phyloP scores from a whole-genome alignment of 306 rosid genomes.

The Astragalus membranaceus region DNA sequence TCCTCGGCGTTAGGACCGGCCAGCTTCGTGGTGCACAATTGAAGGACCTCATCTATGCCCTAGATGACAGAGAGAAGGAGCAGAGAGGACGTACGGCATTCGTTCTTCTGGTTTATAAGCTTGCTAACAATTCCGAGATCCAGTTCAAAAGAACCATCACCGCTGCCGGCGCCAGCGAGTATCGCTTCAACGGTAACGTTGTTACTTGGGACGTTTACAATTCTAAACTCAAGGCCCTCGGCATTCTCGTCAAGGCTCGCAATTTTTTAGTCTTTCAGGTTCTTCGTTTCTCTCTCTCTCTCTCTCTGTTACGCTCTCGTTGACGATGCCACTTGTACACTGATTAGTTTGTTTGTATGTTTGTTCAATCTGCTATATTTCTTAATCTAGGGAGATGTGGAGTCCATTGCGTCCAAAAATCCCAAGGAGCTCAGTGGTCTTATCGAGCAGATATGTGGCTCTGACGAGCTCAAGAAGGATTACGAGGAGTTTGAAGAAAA shows the following conservation, averaged over 20 bases:
- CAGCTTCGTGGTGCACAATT: constrained; percentile 97
- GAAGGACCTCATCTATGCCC: constrained; percentile 89
- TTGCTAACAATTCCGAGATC: constrained; percentile 64
- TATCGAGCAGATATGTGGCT: constrained; percentile 94
- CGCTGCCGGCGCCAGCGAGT: constrained; percentile 78
- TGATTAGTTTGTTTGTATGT: background rate
- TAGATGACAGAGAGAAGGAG: constrained; percentile 82
- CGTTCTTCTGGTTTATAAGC: constrained; percentile 76
- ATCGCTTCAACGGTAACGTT: constrained; percentile 58
- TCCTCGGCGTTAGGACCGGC: constrained; percentile 88
- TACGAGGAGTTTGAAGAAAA: constrained; percentile 83
- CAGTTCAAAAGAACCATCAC: constrained; percentile 76
- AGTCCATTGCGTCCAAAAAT: constrained; percentile 91
- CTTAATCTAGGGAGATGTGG: constrained; percentile 81
- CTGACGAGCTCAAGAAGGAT: constrained; percentile 84
- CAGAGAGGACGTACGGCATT: constrained; percentile 84
- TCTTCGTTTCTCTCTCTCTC: background rate
- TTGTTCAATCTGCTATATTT: background rate
- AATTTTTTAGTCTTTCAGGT: constrained; percentile 99
- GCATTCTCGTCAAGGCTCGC: constrained; percentile 96
- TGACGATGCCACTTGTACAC: background rate
- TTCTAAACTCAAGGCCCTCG: constrained; percentile 67
- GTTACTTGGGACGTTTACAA: constrained; percentile 79
- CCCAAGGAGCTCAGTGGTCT: constrained; percentile 90
- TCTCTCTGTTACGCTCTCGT: background rate